Evolutionary conservation across 192 early-diverging fungal genomes (phyloP).

Genomic region (Backusella circina): DNA sequence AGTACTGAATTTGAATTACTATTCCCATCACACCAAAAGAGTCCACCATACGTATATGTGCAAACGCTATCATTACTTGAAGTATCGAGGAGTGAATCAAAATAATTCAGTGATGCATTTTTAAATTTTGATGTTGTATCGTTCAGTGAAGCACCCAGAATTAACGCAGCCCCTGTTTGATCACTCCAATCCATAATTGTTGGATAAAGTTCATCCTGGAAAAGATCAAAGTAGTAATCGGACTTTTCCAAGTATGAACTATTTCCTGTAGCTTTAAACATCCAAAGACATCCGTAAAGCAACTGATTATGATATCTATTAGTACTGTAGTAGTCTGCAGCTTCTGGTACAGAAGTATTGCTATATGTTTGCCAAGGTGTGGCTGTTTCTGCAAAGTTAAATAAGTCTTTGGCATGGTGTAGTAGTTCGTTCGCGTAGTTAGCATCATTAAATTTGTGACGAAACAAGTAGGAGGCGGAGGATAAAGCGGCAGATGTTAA

Average conservation of each 20-base stretch:
- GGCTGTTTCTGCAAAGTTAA: conserved; percentile 35
- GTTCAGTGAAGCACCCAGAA: conserved; percentile 33
- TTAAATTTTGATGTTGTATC: conserved; percentile 25
- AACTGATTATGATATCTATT: conserved; percentile 40
- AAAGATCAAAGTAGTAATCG: conserved; percentile 29
- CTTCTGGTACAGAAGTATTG: conserved; percentile 25
- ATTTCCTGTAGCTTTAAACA: conserved; percentile 42
- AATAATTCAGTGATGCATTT: conserved; percentile 20
- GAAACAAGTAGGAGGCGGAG: conserved; percentile 44
- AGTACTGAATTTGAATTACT: conserved; percentile 9
- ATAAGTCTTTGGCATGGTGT: conserved; percentile 38
- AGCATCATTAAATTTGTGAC: conserved; percentile 37
- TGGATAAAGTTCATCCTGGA: conserved; percentile 17
- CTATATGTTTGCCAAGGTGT: conserved; percentile 38
- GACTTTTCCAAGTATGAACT: conserved; percentile 31
- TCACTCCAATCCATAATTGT: conserved; percentile 43
- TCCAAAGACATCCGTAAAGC: conserved; percentile 47
- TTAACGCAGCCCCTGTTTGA: conserved; percentile 33
- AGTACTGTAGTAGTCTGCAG: conserved; percentile 34
- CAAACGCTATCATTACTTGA: not conserved
- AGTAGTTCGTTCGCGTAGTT: conserved; percentile 35
- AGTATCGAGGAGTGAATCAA: conserved; percentile 20
- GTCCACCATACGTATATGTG: conserved; percentile 21
- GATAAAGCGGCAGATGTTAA: conserved; percentile 51
- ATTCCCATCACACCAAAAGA: conserved; percentile 20